Conservation (phyloP, 2,329 filamentous ascomycete species). For the Cladosporium sp. region DNA sequence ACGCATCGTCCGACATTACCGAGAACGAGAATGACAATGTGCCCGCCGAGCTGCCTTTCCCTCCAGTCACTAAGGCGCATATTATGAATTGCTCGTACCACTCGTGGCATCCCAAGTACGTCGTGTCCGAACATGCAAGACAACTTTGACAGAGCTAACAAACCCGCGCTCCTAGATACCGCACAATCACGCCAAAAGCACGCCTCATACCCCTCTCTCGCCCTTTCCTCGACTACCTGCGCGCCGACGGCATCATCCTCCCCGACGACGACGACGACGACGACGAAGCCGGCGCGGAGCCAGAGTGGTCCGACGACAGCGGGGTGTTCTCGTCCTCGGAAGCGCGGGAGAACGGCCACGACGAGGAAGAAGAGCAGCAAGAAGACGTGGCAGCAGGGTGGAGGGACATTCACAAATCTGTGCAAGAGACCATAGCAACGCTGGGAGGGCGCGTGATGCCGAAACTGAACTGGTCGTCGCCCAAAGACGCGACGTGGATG, state of each 20-base stretch:
- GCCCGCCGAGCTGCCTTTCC: conserved; percentile 60
- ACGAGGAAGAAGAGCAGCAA: conserved; percentile 55
- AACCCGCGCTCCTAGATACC: conserved; percentile 56
- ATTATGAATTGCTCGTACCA: conserved; percentile 95
- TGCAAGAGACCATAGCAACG: conserved; percentile 72
- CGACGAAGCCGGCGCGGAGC: conserved; percentile 23
- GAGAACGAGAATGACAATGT: conserved; percentile 1
- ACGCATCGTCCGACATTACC: not conserved
- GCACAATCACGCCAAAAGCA: conserved; percentile 76
- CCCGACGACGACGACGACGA: conserved; percentile 48
- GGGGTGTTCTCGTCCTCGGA: conserved; percentile 5
- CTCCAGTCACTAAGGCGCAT: conserved; percentile 77
- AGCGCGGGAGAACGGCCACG: conserved; percentile 30
- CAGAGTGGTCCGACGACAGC: conserved; percentile 51
- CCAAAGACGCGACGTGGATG: conserved; percentile 96
- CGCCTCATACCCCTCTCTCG: conserved; percentile 72
- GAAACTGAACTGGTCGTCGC: conserved; percentile 96
- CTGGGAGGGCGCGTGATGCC: conserved; percentile 83
- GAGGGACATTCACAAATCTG: conserved; percentile 69
- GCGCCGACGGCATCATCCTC: conserved; percentile 87
- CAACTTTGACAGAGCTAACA: conserved; percentile 15
- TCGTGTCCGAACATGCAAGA: conserved; percentile 5
- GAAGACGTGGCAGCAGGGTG: conserved; percentile 59
- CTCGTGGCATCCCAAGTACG: conserved; percentile 76
- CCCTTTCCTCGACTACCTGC: conserved; percentile 79